phyloP scores from a whole-genome alignment of 164 flowering plant genomes.

The Vitis rupestris region DNA sequence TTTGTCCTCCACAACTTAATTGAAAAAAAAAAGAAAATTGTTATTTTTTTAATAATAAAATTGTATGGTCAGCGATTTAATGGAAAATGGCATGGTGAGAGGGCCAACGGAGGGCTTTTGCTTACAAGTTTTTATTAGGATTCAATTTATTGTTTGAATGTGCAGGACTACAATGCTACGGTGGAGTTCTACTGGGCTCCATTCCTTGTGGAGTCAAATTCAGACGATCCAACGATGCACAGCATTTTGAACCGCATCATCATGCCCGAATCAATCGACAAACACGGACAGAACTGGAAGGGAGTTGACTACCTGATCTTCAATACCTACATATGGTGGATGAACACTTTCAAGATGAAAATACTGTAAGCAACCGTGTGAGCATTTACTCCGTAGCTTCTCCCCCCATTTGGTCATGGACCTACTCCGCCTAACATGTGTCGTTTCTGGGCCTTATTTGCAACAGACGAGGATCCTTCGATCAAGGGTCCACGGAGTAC shows the following conservation, averaged over 20 bases:
- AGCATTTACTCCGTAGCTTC: too few species aligned
- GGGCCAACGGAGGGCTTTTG: not conserved
- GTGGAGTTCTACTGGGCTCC: slow-evolving; percentile 99
- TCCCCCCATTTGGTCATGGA: too few species aligned
- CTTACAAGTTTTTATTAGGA: not conserved
- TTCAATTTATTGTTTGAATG: not conserved
- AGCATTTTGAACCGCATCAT: slow-evolving; percentile 82
- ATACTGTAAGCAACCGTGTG: slow-evolving; percentile 58
- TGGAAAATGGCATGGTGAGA: too few species aligned
- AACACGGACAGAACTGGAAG: slow-evolving; percentile 83
- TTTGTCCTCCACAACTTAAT: too few species aligned
- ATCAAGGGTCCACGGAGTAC: slow-evolving; percentile 71
- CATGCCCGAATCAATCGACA: slow-evolving; percentile 80
- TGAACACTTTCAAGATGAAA: slow-evolving; percentile 89
- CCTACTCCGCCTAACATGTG: too few species aligned
- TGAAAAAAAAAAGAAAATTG: too few species aligned
- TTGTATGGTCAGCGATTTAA: too few species aligned
- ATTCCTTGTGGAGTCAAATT: slow-evolving; percentile 90
- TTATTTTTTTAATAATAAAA: too few species aligned
- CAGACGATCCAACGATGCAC: slow-evolving; percentile 89
- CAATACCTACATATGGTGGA: slow-evolving; percentile 99
- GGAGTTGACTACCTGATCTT: slow-evolving; percentile 78
- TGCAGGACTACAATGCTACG: slow-evolving; percentile 83
- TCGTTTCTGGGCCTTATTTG: too few species aligned
- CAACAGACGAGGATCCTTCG: slow-evolving; percentile 81